Conservation (phyloP, 2,329 filamentous ascomycete species). For the Rhynchosporium graminicola region DNA sequence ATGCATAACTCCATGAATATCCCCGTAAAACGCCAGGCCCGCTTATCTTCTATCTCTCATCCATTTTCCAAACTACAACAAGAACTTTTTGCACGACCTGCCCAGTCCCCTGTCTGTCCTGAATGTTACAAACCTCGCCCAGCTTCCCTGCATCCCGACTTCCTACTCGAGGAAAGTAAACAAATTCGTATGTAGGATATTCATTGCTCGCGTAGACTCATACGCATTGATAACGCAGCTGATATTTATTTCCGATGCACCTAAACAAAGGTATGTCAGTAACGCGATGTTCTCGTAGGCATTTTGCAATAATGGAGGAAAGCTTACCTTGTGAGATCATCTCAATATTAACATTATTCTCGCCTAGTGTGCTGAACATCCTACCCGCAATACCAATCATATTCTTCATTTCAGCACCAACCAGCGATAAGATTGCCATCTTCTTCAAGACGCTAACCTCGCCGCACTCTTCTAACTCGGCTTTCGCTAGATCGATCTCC, state of each 20-base stretch:
- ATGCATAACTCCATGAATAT: constrained; percentile 2
- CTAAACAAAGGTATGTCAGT: constrained; percentile 47
- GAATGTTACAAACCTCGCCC: not conserved
- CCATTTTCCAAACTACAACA: not conserved
- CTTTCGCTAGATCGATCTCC: constrained; percentile 66
- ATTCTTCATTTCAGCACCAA: constrained; percentile 96
- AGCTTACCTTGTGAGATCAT: constrained; percentile 94
- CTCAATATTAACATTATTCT: constrained; percentile 94
- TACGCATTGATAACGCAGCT: constrained; percentile 93
- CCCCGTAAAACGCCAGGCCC: not conserved
- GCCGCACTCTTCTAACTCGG: constrained; percentile 77
- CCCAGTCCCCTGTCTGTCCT: not conserved
- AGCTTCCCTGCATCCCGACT: not conserved
- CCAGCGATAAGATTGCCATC: constrained; percentile 94
- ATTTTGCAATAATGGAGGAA: not conserved
- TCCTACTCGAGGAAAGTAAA: constrained; percentile 83
- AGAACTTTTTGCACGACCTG: not conserved
- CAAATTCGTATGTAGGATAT: constrained; percentile 92
- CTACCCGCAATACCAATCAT: constrained; percentile 91
- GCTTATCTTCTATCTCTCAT: constrained; percentile 1
- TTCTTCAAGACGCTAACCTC: constrained; percentile 86
- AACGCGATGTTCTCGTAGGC: not conserved
- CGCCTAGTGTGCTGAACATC: constrained; percentile 93
- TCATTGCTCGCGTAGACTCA: constrained; percentile 91
- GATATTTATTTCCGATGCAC: constrained; percentile 98